phyloP scores from a whole-genome alignment of 345 rosid species.

The Arabidopsis thaliana region TAIR10.1 NC_003075.7:17149501-17150000 shows the following conservation, averaged over 20 bases:
- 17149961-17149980: too few species aligned
- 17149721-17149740: slow-evolving; percentile 5
- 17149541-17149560: slow-evolving; percentile 10
- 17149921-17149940: too few species aligned
- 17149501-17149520: slow-evolving; percentile 96
- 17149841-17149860: too few species aligned
- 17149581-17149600: background rate
- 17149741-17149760: background rate
- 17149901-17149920: too few species aligned
- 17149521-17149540: slow-evolving; percentile 96
- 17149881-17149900: too few species aligned
- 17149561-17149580: background rate
- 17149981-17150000: too few species aligned
- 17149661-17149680: background rate
- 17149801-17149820: background rate
- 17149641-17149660: too few species aligned
- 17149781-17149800: background rate
- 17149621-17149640: background rate
- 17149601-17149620: too few species aligned
- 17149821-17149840: too few species aligned
- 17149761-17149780: background rate
- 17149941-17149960: too few species aligned
- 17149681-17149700: background rate
- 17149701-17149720: slow-evolving; percentile 11
- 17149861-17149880: too few species aligned